Base-by-base conservation (phyloP, 768 basidiomycete genomes). In the Hygrophorus russula region DNA sequence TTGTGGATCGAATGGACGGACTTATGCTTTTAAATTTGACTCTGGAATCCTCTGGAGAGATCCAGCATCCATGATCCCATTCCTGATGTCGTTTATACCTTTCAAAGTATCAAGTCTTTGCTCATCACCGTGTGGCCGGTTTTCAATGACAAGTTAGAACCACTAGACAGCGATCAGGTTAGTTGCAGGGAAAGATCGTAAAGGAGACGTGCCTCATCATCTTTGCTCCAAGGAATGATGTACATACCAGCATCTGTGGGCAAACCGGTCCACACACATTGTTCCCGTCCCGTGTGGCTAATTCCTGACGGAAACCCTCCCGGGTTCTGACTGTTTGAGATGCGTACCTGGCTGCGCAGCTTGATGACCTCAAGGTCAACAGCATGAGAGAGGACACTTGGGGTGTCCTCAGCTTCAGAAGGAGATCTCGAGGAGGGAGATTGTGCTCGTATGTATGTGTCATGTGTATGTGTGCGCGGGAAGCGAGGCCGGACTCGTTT, bases 121-220 rank as follows among this genome's bases (percentile, higher is more conserved):
- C 44, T 55, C 52, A 17, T 34, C 36, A 40, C 53, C 41, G 7
- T 50, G 36, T 41, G 44, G 49, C 18, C 55, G 51, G 45, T 54
- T 54, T 30, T 33, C 51, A 20, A 56, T 27, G 31, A 56, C 54
- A 17, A 51, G 51, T 40, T 29, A 53, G 44, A 56, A 35, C 54
- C 53, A 54, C 54, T 55, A 42, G 45, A 48, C 17, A 37, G n/a
- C 27, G 29, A 24, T 37, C 15, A 38, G 46, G 15, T 19, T 13
- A 20, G 30, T 31, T n/a, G 35, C 14, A 43, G 29, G 38, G 31
- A 39, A 40, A 20, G 9, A 14, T 19, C n/a, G 32, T 13, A 20
- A 33, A 36, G 32, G 28, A 20, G 18, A 32, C 27, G 2, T 41
- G 36, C 45, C 39, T 46, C 37, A 32, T 46, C 45, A 27, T 37